Base-by-base conservation (phyloP, 176 grass and related monocot genomes). In the Poa annua region DNA sequence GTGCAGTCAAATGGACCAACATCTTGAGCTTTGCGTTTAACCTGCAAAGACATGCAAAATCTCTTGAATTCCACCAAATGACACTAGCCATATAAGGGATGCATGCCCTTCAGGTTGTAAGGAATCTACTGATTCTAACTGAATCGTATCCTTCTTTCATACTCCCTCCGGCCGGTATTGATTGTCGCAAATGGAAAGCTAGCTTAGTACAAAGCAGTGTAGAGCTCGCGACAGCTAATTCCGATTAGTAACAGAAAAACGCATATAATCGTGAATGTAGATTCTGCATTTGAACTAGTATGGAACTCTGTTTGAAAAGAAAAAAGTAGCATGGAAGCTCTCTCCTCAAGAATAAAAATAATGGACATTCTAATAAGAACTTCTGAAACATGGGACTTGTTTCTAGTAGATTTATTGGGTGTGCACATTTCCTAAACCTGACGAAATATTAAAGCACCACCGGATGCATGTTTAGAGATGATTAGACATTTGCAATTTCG, bases 11-110 rank as follows among this genome's bases (percentile, higher is more conserved):
- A 90, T 48, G 90, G 93, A 13, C 93, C 90, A 6, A 91, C 79
- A 72, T 92, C 88, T 83, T 91, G 81, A 9, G 78, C 86, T 81
- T 96, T 96, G 47, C 85, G 87, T 86, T 95, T 92, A 74, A 95
- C 82, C 93, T 95, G 75, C 81, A 89, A 14, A 8, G 3, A 49
- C 44, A 50, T 19, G 32, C 8, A 54, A 53, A 78, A 41, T 3
- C 1, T 39, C 14, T 75, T 66, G 42, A 60, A 20, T 70, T 69
- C 77, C 33, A 36, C 33, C 3, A 66, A 19, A 66, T 66, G 26
- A 49, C 22, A 5, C 35, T 5, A 32, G 13, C 29, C 51, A 4
- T 16, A 70, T 17, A 71, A 61, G 26, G 8, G 25, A 29, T 17
- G 13, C 48, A 66, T 80, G 48, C 51, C 25, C 67, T 42, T 80